phyloP scores from a whole-genome alignment of 768 basidiomycete species.

The Rhodosporidiobolus odoratus region DNA sequence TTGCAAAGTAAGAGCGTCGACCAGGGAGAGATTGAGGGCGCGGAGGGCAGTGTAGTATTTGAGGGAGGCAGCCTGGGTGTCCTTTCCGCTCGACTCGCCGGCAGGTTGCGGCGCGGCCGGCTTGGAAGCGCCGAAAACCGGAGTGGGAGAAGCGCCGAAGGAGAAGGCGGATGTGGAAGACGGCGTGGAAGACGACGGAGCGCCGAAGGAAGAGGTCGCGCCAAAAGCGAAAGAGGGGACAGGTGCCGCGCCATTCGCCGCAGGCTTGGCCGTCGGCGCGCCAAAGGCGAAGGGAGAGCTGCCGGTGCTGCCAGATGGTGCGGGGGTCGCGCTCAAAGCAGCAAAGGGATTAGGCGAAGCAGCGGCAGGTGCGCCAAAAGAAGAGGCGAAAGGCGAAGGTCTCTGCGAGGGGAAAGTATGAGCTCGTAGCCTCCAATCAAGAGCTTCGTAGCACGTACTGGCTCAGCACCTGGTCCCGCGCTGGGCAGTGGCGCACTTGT shows the following conservation, averaged over 20 bases:
- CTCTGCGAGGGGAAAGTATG: not conserved
- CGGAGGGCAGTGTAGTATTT: constrained; percentile 32
- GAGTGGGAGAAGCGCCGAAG: constrained; percentile 7
- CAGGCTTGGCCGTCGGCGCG: not conserved
- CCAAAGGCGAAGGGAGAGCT: constrained; percentile 2
- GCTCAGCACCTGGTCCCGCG: not conserved
- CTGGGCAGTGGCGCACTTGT: not conserved
- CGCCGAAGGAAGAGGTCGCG: not conserved
- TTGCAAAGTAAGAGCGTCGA: constrained; percentile 15
- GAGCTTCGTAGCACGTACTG: not conserved
- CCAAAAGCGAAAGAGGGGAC: constrained; percentile 1
- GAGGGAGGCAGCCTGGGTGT: constrained; percentile 2
- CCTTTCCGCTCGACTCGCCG: too few species aligned
- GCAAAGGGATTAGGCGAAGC: constrained; percentile 1
- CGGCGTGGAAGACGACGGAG: not conserved
- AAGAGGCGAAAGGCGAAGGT: constrained; percentile 3
- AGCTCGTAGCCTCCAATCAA: not conserved
- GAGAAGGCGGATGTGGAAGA: constrained; percentile 2
- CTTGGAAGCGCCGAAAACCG: not conserved
- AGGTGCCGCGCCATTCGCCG: not conserved
- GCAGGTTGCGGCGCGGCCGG: not conserved
- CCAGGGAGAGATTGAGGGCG: constrained; percentile 30
- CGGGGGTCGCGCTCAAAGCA: not conserved
- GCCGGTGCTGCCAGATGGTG: not conserved
- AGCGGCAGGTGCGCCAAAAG: not conserved